Base-by-base conservation (phyloP, 345 rosid genomes). In the Salix udensis region DNA sequence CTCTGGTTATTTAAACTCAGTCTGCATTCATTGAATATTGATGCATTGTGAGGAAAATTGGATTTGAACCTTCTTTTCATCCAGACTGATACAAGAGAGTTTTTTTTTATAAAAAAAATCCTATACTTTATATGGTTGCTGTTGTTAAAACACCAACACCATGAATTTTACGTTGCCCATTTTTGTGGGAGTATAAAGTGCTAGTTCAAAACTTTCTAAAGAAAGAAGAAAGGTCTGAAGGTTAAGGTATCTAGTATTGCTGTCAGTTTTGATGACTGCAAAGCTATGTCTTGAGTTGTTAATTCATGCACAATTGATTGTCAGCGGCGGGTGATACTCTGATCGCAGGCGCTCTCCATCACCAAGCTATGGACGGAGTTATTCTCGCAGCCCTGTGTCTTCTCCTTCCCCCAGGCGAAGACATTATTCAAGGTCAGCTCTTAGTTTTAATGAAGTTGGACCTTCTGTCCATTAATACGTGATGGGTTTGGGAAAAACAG, bases 261-360 rank as follows among this genome's bases (percentile, higher is more conserved):
- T 55, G 62, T 2, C 23, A 2, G 23, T 55, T 55, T 12, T 26
- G 15, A 28, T 40, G 4, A 30, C 10, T 60, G 78, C 50, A 15
- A 72, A n/a, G 34, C 16, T 61, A 11, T 11, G 24, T 15, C 26
- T 76, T 24, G 65, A 65, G 64, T 26, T 28, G 28, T 10, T 77
- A 39, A 39, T 48, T n/a, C 23, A 28, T 52, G 21, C 46, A 39
- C 14, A 48, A 64, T 68, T 14, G 39, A 65, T 64, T 60, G 4
- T 39, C 79, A 89, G 92, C 85, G 83, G 87, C 12, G 85, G 87
- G 9, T 77, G 40, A 44, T 80, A 87, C 14, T 77, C 85, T 50
- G 94, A 92, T 60, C 86, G 84, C 68, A 86, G 91, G 78, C 84
- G 78, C 6, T 89, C 96, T 68, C 89, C 94, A 53, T 89, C 97